Conservation (phyloP, 768 basidiomycete species). For the Mycena belliarum region DNA sequence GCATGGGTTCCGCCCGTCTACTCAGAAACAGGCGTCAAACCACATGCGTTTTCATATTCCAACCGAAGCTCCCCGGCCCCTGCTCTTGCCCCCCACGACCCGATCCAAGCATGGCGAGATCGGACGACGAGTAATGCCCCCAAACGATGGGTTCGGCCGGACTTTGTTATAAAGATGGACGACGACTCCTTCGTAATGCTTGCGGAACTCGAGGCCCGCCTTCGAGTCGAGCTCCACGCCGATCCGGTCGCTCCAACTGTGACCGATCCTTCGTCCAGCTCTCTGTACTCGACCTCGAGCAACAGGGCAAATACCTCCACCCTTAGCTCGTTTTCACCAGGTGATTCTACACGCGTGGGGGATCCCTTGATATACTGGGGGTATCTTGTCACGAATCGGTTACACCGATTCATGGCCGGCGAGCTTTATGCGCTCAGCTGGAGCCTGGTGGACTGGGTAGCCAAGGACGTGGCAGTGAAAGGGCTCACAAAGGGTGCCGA, state of each 20-base stretch:
- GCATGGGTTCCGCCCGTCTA: conserved; percentile 89
- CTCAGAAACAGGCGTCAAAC: conserved; percentile 42
- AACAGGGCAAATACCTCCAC: conserved; percentile 10
- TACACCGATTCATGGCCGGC: conserved; percentile 93
- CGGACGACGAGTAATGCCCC: conserved; percentile 37
- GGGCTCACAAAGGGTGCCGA: conserved; percentile 77
- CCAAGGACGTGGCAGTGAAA: conserved; percentile 71
- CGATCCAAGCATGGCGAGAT: conserved; percentile 58
- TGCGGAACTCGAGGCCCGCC: conserved; percentile 87
- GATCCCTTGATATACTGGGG: conserved; percentile 88
- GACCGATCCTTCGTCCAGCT: neutral
- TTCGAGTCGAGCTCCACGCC: conserved; percentile 73
- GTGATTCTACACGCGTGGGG: neutral
- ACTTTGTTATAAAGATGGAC: conserved; percentile 92
- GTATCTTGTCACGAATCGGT: conserved; percentile 84
- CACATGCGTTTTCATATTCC: conserved; percentile 66
- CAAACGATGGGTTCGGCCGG: conserved; percentile 79
- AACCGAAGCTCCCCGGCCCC: conserved; percentile 57
- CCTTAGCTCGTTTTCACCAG: conserved; percentile 2
- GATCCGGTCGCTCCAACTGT: conserved; percentile 30
- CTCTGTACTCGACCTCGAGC: conserved; percentile 4
- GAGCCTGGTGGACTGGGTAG: conserved; percentile 84
- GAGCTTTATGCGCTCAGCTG: conserved; percentile 90
- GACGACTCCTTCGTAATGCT: conserved; percentile 96
- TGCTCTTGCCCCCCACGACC: conserved; percentile 70